A percentile compares a stretch with the other conserved stretches of the same genome.
phyloP scores from a whole-genome alignment of 2,329 filamentous ascomycete species.

The Botrytis porri region DNA sequence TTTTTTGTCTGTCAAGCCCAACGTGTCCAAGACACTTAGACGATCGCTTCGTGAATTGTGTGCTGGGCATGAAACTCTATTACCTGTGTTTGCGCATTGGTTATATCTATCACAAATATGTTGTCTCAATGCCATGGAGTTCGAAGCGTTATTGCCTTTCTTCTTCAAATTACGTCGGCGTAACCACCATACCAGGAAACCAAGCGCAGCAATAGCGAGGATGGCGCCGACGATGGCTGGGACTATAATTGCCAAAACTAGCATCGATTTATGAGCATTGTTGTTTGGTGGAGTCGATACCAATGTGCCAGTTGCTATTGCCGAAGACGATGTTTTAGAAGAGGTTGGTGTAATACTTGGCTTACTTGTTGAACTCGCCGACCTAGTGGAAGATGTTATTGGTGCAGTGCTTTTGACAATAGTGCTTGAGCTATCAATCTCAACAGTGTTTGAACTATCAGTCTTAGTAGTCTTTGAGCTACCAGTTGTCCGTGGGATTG shows the following conservation, averaged over 20 bases:
- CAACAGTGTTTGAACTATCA: neutral
- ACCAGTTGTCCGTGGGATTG: neutral
- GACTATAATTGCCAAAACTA: neutral
- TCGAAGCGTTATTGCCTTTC: neutral
- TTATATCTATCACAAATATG: neutral
- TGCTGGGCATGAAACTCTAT: neutral
- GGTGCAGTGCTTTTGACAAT: neutral
- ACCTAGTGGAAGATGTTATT: neutral
- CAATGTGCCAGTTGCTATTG: neutral
- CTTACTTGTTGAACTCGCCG: neutral
- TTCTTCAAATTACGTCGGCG: neutral
- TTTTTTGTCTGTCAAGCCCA: neutral
- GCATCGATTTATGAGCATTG: neutral
- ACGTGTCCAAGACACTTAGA: neutral
- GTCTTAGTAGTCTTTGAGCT: neutral
- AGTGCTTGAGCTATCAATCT: neutral
- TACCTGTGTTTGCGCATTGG: neutral
- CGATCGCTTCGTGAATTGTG: neutral
- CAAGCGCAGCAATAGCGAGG: neutral
- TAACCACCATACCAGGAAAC: neutral
- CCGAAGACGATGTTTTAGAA: neutral
- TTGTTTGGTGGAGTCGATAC: too few relatives aligned
- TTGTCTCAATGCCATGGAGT: too few relatives aligned
- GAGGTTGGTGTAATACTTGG: neutral
- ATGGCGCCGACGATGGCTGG: neutral